Evolutionary conservation across 148 eudicot genomes (phyloP).

Genomic region (Gaultheria prostrata): DNA sequence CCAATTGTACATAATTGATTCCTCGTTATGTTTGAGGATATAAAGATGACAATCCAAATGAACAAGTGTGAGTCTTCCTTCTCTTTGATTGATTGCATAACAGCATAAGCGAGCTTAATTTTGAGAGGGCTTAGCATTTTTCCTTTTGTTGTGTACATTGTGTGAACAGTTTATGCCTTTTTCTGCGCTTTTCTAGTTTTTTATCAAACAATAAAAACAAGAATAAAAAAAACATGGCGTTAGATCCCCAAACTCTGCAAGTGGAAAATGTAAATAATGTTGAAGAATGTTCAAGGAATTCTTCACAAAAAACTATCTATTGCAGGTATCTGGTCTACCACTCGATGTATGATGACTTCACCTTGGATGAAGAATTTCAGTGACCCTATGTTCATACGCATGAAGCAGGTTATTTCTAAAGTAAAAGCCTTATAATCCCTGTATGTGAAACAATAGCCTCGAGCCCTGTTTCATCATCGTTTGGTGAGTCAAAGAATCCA

Average conservation of each 20-base stretch:
- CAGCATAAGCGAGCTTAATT: neutral
- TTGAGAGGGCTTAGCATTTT: neutral
- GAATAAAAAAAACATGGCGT: neutral
- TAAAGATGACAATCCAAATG: neutral
- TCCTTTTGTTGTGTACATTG: neutral
- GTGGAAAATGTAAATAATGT: neutral
- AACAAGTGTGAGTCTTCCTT: neutral
- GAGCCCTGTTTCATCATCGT: neutral
- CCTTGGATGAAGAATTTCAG: constrained; percentile 66
- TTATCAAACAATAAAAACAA: neutral
- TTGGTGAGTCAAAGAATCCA: neutral
- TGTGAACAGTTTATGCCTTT: neutral
- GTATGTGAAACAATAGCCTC: neutral
- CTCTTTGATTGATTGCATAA: neutral
- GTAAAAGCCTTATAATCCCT: neutral
- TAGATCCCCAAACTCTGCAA: neutral
- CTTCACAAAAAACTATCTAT: constrained; percentile 11
- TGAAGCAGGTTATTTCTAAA: constrained; percentile 46
- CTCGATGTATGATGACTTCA: constrained; percentile 58
- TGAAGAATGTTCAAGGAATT: constrained; percentile 5
- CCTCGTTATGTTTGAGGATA: neutral
- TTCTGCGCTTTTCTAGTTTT: neutral
- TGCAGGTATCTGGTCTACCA: constrained; percentile 64
- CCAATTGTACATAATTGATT: neutral
- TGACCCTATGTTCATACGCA: constrained; percentile 62